phyloP scores from a whole-genome alignment of 148 eudicot species.

The Polygonum maritimum region DNA sequence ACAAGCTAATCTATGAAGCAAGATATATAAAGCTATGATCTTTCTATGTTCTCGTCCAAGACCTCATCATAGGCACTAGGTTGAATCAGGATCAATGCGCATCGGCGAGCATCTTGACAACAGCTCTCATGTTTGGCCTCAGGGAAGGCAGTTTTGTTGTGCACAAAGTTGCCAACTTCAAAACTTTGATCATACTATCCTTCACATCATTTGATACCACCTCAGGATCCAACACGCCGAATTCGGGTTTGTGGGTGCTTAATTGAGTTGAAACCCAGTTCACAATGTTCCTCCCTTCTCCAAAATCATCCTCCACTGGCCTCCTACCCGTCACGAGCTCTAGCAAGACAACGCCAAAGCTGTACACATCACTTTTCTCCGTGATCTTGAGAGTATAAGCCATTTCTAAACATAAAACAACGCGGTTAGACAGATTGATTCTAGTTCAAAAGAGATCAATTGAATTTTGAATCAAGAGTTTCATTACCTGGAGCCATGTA shows the following conservation, averaged over 20 bases:
- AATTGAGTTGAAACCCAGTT: conserved; percentile 30
- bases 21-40: neutral
- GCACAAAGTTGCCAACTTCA: conserved; percentile 60
- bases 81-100: neutral
- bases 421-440: neutral
- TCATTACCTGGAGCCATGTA: conserved; percentile 93
- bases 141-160: conserved; percentile 59
- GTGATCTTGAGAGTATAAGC: conserved; percentile 64
- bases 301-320: conserved; percentile 57
- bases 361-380: conserved; percentile 78
- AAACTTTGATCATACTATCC: conserved; percentile 25
- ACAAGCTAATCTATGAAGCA: neutral
- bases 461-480: neutral
- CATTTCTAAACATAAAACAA: conserved; percentile 36
- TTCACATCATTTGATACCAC: neutral
- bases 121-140: conserved; percentile 76
- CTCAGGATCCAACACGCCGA: neutral
- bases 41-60: neutral
- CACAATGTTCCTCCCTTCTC: conserved; percentile 76
- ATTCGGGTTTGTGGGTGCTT: neutral
- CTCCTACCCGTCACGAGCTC: conserved; percentile 70
- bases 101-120: conserved; percentile 70
- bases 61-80: neutral
- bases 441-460: neutral
- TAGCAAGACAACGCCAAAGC: conserved; percentile 81